A percentile compares a stretch with the other conserved stretches of the same genome.
phyloP scores from a whole-genome alignment of 2,329 filamentous ascomycete species.

The Hypocrella siamensis region DNA sequence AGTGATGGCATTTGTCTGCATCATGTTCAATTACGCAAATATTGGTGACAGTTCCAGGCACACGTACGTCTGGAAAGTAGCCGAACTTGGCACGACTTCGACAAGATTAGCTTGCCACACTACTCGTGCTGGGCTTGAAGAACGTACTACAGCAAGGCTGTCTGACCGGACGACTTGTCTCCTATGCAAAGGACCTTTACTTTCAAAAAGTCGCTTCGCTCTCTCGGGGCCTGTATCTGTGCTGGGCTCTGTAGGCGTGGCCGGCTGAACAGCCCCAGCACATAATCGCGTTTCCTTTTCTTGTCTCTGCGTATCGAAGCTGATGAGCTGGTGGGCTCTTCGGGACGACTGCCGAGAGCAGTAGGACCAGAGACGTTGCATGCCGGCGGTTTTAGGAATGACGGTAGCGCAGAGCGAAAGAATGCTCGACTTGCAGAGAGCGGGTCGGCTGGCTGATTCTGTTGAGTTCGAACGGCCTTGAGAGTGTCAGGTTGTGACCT shows the following conservation, averaged over 20 bases:
- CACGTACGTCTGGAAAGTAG: constrained; percentile 21
- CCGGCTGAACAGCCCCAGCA: constrained; percentile 3
- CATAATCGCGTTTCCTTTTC: background rate
- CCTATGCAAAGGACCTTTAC: constrained; percentile 23
- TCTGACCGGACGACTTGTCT: constrained; percentile 16
- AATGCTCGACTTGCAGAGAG: background rate
- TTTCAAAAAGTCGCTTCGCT: constrained; percentile 4
- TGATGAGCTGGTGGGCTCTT: background rate
- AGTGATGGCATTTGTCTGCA: constrained; percentile 15
- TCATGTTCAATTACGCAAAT: background rate
- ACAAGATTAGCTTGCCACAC: background rate
- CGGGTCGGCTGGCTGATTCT: background rate
- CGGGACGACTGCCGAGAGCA: background rate
- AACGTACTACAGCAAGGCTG: constrained; percentile 20
- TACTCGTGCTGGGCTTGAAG: background rate
- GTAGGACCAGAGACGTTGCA: too few relatives aligned
- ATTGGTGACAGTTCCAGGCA: background rate
- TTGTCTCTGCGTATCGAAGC: background rate
- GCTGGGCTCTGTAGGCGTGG: constrained; percentile 6
- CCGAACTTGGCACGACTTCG: constrained; percentile 21
- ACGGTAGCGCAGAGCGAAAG: background rate
- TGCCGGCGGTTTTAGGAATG: too few relatives aligned
- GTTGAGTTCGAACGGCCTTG: background rate
- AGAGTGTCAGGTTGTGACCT: background rate
- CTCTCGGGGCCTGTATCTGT: background rate